These are phyloP conservation scores for Pythium myriotylum DNA, from an alignment of 352 stramenopile species.

Conservation along the genomic window DNA sequence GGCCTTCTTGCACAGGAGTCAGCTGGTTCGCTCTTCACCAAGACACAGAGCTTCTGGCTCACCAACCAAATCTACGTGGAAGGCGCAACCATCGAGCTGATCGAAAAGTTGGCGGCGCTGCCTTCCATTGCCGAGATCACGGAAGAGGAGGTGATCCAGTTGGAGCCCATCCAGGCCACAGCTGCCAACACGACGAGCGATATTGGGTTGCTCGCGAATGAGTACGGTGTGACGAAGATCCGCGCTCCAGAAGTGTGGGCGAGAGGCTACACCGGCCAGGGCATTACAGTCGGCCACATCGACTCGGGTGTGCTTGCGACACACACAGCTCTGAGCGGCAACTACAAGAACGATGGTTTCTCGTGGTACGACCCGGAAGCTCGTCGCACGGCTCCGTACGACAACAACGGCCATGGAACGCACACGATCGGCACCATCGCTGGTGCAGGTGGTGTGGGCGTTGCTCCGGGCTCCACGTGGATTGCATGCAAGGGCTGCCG, in stretches of 20 bases:
- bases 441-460: conserved; percentile 13
- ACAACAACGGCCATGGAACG: conserved; percentile 34
- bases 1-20: conserved; percentile 17
- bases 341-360: neutral
- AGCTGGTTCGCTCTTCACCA: conserved; percentile 2
- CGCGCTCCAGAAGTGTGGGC: conserved; percentile 25
- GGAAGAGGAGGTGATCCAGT: conserved; percentile 10
- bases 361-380: conserved; percentile 35
- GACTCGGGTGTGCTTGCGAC: conserved; percentile 33
- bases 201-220: neutral
- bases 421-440: conserved; percentile 16
- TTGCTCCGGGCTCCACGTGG: conserved; percentile 23
- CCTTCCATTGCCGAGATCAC: conserved; percentile 6
- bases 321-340: conserved; percentile 20
- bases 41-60: conserved; percentile 25
- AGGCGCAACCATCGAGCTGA: conserved; percentile 7
- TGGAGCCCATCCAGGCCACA: neutral
- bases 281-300: conserved; percentile 31
- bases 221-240: conserved; percentile 29
- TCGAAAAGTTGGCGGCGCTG: conserved; percentile 9
- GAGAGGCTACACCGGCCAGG: conserved; percentile 23
- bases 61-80: conserved; percentile 30
- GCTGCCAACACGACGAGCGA: neutral
- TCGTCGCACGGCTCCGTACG: conserved; percentile 23
- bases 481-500: conserved; percentile 22